Base-by-base conservation (phyloP, 768 basidiomycete genomes). In the Mycena pura region DNA sequence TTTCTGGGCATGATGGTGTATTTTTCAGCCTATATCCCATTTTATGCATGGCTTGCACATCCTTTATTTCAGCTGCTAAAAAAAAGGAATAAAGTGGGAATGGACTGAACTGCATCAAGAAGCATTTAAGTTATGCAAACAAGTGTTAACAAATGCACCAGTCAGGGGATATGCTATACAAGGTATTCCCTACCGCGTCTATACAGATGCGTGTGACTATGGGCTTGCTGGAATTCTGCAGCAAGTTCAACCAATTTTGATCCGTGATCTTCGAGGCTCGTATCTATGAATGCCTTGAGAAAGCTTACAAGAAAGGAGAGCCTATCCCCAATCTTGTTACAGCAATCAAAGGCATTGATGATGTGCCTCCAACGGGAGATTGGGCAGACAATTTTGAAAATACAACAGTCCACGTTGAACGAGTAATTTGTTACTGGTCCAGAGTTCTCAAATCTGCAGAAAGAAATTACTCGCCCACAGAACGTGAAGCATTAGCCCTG, bases 1-100 rank as follows among this genome's bases (percentile, higher is more conserved):
- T 78, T 76, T 60, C 58, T 78, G 1, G 78, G 78, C 1, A 77
- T 75, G 74, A 72, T 75, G 29, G 75, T 78, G 0, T 79, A 79
- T 47, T 79, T 79, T 58, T 65, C 76, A 0, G 31, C 65, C 0
- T 80, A 74, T 61, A 73, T 80, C 15, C 76, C 74, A 5, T 74
- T 62, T 45, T 79, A 77, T 57, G 64, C 78, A 0, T 70, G 66
- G 55, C 73, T 77, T 2, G 76, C 70, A 0, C 39, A 65, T 0
- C 79, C 77, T 0, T 62, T 78, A 4, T 79, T 79, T 46, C 44
- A 62, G 11, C 68, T 79, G 3, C 51, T 77, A 3, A 68, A 69
- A 24, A n/a, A 77, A 77, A 50, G 73, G 58, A 0, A 64, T 27
- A 0, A 55, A 57, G 5, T 73, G 68, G 69, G 22, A 49, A 13